These are phyloP conservation scores for Hemileccinum hortonii DNA, from an alignment of 1,284 basidiomycete genomes.

Conservation along the genomic window DNA sequence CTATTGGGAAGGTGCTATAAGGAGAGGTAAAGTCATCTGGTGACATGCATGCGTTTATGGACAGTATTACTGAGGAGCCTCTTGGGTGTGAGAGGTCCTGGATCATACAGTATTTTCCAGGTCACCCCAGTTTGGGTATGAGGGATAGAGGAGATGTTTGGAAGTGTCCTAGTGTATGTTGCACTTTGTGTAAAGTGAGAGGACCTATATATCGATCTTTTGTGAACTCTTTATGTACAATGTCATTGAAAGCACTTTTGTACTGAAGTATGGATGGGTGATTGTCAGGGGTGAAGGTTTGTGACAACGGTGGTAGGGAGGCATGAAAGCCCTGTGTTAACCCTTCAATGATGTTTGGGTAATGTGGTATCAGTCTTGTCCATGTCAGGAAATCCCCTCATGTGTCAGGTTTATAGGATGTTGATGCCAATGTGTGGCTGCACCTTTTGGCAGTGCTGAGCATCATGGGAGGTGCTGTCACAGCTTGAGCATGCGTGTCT, in stretches of 20 bases:
- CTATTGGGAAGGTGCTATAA: slow-evolving; percentile 1
- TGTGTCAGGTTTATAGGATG: not conserved
- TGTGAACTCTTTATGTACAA: not conserved
- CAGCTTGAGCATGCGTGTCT: not conserved
- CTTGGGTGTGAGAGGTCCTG: not conserved
- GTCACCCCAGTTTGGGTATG: not conserved
- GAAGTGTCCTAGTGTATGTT: not conserved
- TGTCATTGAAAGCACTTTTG: not conserved
- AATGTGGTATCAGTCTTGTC: not conserved
- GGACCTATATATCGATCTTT: not conserved
- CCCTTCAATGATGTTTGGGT: not conserved
- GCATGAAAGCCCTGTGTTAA: not conserved
- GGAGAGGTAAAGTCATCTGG: not conserved
- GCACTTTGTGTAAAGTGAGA: fast-evolving
- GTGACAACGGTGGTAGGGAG: not conserved
- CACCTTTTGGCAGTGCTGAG: not conserved
- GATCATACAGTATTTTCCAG: not conserved
- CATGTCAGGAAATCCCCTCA: not conserved
- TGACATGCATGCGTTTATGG: not conserved
- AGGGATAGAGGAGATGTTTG: not conserved
- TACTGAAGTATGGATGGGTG: not conserved
- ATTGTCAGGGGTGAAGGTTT: not conserved
- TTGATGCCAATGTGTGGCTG: not conserved
- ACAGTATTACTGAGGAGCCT: not conserved
- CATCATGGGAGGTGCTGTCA: not conserved